Base-by-base conservation (phyloP, 306 rosid species). In the Dryas octopetala region DNA sequence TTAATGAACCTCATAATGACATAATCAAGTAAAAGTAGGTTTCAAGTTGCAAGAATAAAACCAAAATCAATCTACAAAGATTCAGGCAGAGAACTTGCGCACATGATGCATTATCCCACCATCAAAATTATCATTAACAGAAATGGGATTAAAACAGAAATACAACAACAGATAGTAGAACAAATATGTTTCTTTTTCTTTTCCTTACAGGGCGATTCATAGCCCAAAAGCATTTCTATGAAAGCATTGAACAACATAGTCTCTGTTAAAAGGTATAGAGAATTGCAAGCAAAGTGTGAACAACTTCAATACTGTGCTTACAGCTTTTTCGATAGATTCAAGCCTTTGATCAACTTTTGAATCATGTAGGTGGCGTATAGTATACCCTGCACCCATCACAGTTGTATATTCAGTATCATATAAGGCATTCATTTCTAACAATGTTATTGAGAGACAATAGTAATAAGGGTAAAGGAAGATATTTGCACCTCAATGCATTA, bases 281-380 rank as follows among this genome's bases (percentile, higher is more conserved):
- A 15, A 46, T 16, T 41, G 40, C 43, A 51, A 67, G 60, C 8
- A 19, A 76, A 9, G 5, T 32, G 70, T 62, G 9, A 49, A 53
- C 8, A 23, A 46, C 10, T 26, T 68, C 15, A 14, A 48, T 6
- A 50, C 2, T 47, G 58, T 62, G 58, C 81, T 87, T 76, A 95
- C 99, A 75, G 84, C 89, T 62, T 80, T 70, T 83, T 95, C 99
- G 48, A 95, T 95, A 17, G 99, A 90, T 80, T 85, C 87, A 46
- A 95, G 97, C 86, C 99, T 88, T 79, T 81, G 85, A 71, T 92
- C 90, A 75, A 95, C 92, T 84, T 63, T 89, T 23, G 72, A 44
- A 0, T 92, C 90, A 80, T 90, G 99, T 1, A 83, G 55, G 77
- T 90, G 93, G 6, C 99, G 99, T 80, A 95, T 61, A 14, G 90